phyloP scores from a whole-genome alignment of 768 basidiomycete genomes.

The Tephrocybe sp. region DNA sequence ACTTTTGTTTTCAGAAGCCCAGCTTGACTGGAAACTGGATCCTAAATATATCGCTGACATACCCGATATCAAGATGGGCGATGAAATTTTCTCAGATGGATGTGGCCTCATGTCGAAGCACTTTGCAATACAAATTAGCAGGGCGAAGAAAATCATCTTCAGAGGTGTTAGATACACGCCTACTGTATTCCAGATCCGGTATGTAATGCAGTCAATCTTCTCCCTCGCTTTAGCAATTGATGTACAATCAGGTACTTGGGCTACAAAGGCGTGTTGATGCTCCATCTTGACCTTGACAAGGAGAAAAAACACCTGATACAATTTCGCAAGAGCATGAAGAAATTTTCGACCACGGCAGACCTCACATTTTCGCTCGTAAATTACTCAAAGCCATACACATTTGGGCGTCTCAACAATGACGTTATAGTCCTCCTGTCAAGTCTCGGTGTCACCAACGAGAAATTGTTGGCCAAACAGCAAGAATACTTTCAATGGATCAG shows the following conservation, averaged over 20 bases:
- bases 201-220: not conserved
- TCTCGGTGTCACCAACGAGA: constrained; percentile 58
- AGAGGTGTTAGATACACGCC: constrained; percentile 59
- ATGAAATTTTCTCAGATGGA: constrained; percentile 66
- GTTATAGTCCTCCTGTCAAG: constrained; percentile 66
- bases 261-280: constrained; percentile 71
- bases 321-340: constrained; percentile 72
- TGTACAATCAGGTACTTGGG: constrained; percentile 53
- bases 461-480: constrained; percentile 52
- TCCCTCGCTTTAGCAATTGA: too few species aligned
- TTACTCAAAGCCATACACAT: constrained; percentile 61
- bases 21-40: constrained; percentile 56
- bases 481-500: constrained; percentile 61
- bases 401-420: constrained; percentile 69
- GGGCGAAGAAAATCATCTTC: constrained; percentile 54
- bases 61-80: constrained; percentile 53
- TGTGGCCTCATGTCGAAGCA: constrained; percentile 62
- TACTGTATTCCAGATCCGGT: constrained; percentile 65
- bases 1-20: constrained; percentile 62
- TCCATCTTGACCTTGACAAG: constrained; percentile 58
- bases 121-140: constrained; percentile 53
- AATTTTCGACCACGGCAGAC: constrained; percentile 56
- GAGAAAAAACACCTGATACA: constrained; percentile 47
- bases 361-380: constrained; percentile 69
- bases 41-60: constrained; percentile 53